A percentile compares a stretch with the other conserved stretches of the same genome.
phyloP scores from a whole-genome alignment of 345 rosid species.

The Durio zibethinus region DNA sequence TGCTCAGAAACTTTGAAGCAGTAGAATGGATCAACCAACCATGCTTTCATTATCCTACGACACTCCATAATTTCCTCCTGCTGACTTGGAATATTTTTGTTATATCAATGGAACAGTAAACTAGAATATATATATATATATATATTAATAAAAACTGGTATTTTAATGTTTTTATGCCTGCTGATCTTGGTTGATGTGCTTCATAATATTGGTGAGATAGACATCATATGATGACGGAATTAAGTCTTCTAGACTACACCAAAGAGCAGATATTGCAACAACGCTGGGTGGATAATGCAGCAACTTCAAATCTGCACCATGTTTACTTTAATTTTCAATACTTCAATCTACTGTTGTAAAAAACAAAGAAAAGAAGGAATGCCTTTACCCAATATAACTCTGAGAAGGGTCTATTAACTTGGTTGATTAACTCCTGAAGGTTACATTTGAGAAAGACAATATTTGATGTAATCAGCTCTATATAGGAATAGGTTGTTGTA shows the following conservation, averaged over 20 bases:
- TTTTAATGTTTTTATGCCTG: constrained; percentile 26
- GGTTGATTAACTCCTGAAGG: constrained; percentile 25
- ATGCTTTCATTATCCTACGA: constrained; percentile 32
- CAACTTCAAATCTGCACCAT: constrained; percentile 44
- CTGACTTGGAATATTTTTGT: not conserved
- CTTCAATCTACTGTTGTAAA: too few relatives aligned
- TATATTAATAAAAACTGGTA: not conserved
- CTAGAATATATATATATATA: not conserved
- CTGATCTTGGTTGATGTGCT: constrained; percentile 24
- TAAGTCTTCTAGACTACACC: constrained; percentile 38
- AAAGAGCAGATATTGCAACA: constrained; percentile 45
- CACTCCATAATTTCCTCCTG: constrained; percentile 41
- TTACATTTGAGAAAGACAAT: constrained; percentile 16
- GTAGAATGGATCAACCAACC: constrained; percentile 10
- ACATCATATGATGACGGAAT: constrained; percentile 16
- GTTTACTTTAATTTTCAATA: not conserved
- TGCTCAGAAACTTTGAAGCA: constrained; percentile 1
- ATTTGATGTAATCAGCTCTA: constrained; percentile 32
- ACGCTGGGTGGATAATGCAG: constrained; percentile 51
- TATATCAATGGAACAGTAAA: constrained; percentile 3
- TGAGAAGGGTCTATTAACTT: constrained; percentile 43
- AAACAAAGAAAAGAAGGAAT: not conserved
- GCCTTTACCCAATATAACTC: constrained; percentile 37
- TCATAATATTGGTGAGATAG: constrained; percentile 22
- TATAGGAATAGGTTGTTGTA: constrained; percentile 49